Percentiles rank a stretch among this genome's conserved stretches.
These are phyloP conservation scores for Coemansia sp. DNA, from an alignment of 192 early-diverging fungal species.

Conservation along the genomic window DNA sequence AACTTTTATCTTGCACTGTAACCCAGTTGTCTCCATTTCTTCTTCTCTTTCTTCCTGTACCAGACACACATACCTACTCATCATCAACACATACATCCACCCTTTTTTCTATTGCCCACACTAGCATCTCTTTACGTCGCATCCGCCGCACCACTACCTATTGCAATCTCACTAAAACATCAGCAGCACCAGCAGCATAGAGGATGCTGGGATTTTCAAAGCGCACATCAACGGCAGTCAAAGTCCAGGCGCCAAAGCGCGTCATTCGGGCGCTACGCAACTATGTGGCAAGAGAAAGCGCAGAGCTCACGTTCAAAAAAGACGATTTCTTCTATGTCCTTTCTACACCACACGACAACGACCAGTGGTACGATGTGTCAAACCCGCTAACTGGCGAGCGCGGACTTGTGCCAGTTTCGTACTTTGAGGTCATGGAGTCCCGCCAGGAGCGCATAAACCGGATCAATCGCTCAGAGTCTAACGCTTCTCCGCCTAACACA, in stretches of 20 bases:
- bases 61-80: background rate
- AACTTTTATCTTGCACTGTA: background rate
- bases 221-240: constrained; percentile 39
- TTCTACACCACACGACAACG: constrained; percentile 64
- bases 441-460: constrained; percentile 54
- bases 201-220: constrained; percentile 30
- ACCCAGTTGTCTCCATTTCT: constrained; percentile 1
- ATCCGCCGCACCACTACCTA: background rate
- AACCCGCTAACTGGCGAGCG: constrained; percentile 71
- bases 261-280: constrained; percentile 73
- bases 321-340: constrained; percentile 81
- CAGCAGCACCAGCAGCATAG: background rate
- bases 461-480: constrained; percentile 49
- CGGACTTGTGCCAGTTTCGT: constrained; percentile 69
- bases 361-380: constrained; percentile 74
- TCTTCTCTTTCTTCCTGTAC: background rate
- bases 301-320: constrained; percentile 71
- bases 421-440: constrained; percentile 68
- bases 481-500: constrained; percentile 22
- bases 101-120: background rate
- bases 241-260: constrained; percentile 62
- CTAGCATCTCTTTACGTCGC: background rate
- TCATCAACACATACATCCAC: background rate
- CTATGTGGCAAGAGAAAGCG: constrained; percentile 60
- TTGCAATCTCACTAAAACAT: background rate